Percentiles rank a stretch among this genome's conserved stretches.
These are phyloP conservation scores for Citrus maxima DNA, from an alignment of 345 rosid genomes.

Conservation along the genomic window DNA sequence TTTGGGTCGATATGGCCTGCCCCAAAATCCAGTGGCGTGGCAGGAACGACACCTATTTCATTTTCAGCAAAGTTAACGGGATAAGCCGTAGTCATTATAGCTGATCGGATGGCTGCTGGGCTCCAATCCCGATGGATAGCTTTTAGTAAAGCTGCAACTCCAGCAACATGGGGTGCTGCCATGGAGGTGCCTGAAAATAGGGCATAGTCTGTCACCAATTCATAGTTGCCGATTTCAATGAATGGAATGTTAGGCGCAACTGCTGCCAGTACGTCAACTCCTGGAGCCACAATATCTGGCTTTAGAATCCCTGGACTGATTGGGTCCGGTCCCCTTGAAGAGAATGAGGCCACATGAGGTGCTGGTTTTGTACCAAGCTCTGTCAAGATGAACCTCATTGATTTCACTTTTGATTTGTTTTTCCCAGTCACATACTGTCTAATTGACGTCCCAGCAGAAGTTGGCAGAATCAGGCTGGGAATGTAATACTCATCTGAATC, in stretches of 20 bases:
- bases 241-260: constrained; percentile 18
- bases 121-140: constrained; percentile 39
- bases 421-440: constrained; percentile 1
- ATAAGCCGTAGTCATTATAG: constrained; percentile 49
- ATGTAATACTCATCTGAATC: constrained; percentile 16
- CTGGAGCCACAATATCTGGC: constrained; percentile 51
- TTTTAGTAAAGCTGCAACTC: constrained; percentile 52
- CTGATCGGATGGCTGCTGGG: constrained; percentile 46
- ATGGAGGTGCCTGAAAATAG: constrained; percentile 42
- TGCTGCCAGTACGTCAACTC: constrained; percentile 41
- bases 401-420: constrained; percentile 22
- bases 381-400: constrained; percentile 29
- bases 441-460: constrained; percentile 10
- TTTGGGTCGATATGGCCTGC: constrained; percentile 39
- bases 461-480: constrained; percentile 24
- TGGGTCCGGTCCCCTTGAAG: constrained; percentile 65
- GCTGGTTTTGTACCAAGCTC: constrained; percentile 34
- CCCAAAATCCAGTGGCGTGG: constrained; percentile 47
- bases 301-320: constrained; percentile 34
- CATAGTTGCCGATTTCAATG: constrained; percentile 22
- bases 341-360: constrained; percentile 58
- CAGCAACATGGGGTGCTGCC: constrained; percentile 60
- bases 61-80: constrained; percentile 25
- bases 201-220: constrained; percentile 33
- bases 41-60: constrained; percentile 6